These are phyloP conservation scores for Trichomonas vaginalis DNA, from an alignment of 208 protist genomes.

Conservation along the genomic window DNA sequence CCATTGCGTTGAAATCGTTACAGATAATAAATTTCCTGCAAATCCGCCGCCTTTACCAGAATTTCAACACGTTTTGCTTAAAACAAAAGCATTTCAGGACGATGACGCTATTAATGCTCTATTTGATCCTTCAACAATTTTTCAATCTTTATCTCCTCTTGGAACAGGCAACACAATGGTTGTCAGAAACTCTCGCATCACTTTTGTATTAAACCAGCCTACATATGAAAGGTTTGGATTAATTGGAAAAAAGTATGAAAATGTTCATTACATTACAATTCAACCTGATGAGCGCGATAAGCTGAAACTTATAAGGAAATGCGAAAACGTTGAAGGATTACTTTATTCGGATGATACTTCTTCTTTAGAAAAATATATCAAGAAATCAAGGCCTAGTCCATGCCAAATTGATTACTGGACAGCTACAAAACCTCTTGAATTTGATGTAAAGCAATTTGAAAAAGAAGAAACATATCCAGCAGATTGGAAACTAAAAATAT, in stretches of 20 bases:
- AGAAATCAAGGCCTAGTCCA: neutral
- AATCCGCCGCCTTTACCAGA: neutral
- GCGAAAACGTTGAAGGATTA: neutral
- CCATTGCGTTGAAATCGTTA: conserved; percentile 1
- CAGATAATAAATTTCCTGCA: neutral
- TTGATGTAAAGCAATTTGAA: neutral
- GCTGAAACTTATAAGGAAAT: neutral
- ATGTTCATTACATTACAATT: neutral
- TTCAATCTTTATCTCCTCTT: neutral
- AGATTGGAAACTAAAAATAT: neutral
- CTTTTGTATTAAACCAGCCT: neutral
- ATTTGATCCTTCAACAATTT: neutral
- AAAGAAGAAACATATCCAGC: neutral
- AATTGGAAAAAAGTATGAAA: neutral
- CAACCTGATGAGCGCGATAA: neutral
- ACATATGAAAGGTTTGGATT: neutral
- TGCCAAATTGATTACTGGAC: neutral
- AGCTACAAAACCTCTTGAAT: neutral
- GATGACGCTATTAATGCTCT: neutral
- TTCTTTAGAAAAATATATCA: neutral
- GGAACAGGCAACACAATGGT: neutral
- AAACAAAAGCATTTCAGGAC: neutral
- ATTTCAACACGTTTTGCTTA: neutral
- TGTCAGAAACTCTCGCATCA: neutral
- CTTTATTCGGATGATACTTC: neutral